Base-by-base conservation (phyloP, 1,284 basidiomycete genomes). In the Tylopilus sp. region DNA sequence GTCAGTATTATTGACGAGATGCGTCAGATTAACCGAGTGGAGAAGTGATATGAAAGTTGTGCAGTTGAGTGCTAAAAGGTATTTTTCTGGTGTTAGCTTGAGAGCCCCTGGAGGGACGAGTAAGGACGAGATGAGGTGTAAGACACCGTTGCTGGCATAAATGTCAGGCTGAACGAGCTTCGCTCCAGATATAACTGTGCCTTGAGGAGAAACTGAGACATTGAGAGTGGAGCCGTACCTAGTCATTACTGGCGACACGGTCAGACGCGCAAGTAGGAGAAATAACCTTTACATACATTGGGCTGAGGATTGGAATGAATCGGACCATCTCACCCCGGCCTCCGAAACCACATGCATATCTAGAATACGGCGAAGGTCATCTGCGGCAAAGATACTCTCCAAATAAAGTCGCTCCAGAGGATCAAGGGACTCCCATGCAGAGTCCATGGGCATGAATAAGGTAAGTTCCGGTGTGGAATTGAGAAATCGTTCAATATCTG, bases 61-160 rank as follows among this genome's bases (percentile, higher is more conserved):
- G 67, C 94, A 97, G 64, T 98, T 93, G 54, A 98, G 80, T 1
- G 91, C 83, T 22, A 96, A 78, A 7, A 97, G 83, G 57, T 86
- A 94, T 72, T 99, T 98, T 74, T 99, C 96, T 7, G 94, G 88
- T 2, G 92, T 96, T 41, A 96, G 75, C 59, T 83, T 79, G 42
- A 99, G 82, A 29, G 88, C 79, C 9, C 83, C 85, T 0, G 82
- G 79, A 1, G 94, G 91, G 14, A 97, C 70, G 14, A 99, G 82
- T 22, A 99, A 80, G 14, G 83, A 81, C 10, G 90, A 90, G 37
- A 99, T 81, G 41, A 94, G 82, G 71, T 99, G 97, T 20, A 98
- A 70, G 39, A 98, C 97, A 44, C 94, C 94, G 61, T 98, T 98
- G n/a, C 90, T 87, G 4, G 92, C 92, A 61, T 94, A 92, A 41